Evolutionary conservation across 805 yeast genomes (phyloP).

Genomic region (Teunomyces aglyptinius): DNA sequence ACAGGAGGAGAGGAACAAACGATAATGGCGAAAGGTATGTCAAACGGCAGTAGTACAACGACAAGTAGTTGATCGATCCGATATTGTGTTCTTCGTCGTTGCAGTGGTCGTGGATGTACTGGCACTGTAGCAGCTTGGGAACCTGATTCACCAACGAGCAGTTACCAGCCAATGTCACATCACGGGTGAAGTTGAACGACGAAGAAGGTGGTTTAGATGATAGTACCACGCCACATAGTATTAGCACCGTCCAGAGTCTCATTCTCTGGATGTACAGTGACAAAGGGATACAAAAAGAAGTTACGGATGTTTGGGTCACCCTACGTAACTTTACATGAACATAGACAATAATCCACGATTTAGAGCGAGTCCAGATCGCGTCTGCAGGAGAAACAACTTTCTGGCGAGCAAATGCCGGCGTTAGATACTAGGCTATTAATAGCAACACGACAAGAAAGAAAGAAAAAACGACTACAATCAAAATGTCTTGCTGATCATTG

Average conservation of each 20-base stretch:
- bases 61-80: slow-evolving; percentile 39
- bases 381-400: too few species aligned
- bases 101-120: slow-evolving; percentile 35
- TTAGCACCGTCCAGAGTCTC: slow-evolving; percentile 3
- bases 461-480: neutral
- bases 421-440: neutral
- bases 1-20: slow-evolving; percentile 14
- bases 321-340: neutral
- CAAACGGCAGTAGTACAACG: slow-evolving; percentile 30
- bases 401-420: too few species aligned
- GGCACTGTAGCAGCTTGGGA: slow-evolving; percentile 23
- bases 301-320: too few species aligned
- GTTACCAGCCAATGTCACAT: neutral
- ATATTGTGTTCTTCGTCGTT: slow-evolving; percentile 21
- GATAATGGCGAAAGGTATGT: slow-evolving; percentile 10
- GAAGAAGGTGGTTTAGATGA: neutral
- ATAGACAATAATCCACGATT: neutral
- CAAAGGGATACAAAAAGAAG: neutral
- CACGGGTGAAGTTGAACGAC: neutral
- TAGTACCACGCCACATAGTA: slow-evolving; percentile 1
- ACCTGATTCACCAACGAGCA: slow-evolving; percentile 7
- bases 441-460: neutral
- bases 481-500: slow-evolving; percentile 46
- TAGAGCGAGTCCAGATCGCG: too few species aligned
- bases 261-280: neutral